A percentile compares a stretch with the other conserved stretches of the same genome.
Conservation (phyloP, 23 red algal genomes). For the Gracilaria vermiculophylla region DNA sequence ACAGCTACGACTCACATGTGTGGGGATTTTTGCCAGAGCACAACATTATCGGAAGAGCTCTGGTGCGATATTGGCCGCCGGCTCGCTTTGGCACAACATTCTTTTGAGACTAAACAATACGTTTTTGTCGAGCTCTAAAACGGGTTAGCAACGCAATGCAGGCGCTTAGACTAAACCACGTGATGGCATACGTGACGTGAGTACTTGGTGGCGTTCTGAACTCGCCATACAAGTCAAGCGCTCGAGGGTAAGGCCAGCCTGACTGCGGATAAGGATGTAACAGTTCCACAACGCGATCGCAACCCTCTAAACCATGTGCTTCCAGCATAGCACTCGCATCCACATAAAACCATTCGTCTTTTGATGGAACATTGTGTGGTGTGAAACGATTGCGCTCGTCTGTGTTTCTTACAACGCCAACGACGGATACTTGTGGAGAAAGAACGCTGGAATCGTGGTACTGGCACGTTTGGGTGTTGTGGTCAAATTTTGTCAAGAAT, state of each 20-base stretch:
- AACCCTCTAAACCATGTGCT: not conserved
- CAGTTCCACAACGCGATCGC: conserved; percentile 46
- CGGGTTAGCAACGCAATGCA: conserved; percentile 37
- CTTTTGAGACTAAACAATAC: conserved; percentile 9
- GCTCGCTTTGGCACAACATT: conserved; percentile 70
- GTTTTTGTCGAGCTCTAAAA: conserved; percentile 13
- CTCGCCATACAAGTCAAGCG: not conserved
- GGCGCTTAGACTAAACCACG: conserved; percentile 66
- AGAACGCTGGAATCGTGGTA: not conserved
- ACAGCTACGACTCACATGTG: conserved; percentile 94
- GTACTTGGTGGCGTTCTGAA: conserved; percentile 65
- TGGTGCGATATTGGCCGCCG: conserved; percentile 92
- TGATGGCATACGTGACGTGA: conserved; percentile 58
- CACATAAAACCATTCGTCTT: conserved; percentile 65
- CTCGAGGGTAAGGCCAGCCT: conserved; percentile 49
- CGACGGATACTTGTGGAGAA: conserved; percentile 1
- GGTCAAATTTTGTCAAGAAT: conserved; percentile 31
- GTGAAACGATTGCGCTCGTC: conserved; percentile 64
- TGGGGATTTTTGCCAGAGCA: conserved; percentile 94
- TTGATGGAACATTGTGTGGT: conserved; percentile 32
- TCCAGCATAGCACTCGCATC: conserved; percentile 36
- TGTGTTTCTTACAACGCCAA: conserved; percentile 17
- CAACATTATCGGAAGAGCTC: conserved; percentile 91
- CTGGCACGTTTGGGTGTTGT: not conserved
- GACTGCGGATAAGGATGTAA: conserved; percentile 5